Evolutionary conservation across 176 grass and related monocot species (phyloP).

Genomic region (Hsuehochloa calcarea): DNA sequence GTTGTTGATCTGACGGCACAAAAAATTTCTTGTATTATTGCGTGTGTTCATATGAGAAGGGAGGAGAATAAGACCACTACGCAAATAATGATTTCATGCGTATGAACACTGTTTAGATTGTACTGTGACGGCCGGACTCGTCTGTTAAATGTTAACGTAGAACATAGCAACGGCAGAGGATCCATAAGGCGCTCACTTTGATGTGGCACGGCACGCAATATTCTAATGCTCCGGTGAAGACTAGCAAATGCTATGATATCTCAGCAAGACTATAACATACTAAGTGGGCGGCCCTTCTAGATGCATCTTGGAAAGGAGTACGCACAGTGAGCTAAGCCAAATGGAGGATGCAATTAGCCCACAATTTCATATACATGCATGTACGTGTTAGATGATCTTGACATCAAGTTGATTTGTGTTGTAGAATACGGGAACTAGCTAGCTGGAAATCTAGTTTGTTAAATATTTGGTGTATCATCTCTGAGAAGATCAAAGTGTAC

Average conservation of each 20-base stretch:
- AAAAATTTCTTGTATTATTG: too few species aligned
- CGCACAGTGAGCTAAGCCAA: neutral
- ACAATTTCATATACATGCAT: neutral
- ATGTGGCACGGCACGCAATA: slow-evolving; percentile 27
- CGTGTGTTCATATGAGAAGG: too few species aligned
- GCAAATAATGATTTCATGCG: too few species aligned
- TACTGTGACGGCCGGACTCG: too few species aligned
- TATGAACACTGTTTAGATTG: too few species aligned
- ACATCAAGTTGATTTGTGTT: neutral
- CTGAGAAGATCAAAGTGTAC: neutral
- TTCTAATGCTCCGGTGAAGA: slow-evolving; percentile 35
- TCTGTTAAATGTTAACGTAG: too few species aligned
- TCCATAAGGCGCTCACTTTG: neutral
- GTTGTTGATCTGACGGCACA: too few species aligned
- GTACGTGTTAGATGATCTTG: neutral
- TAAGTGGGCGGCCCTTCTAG: slow-evolving; percentile 24
- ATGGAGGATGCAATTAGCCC: neutral
- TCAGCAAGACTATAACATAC: neutral
- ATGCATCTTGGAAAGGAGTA: slow-evolving; percentile 27
- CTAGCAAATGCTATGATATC: slow-evolving; percentile 4
- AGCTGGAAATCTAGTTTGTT: neutral
- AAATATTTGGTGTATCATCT: neutral
- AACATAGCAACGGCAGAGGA: too few species aligned
- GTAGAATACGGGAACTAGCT: neutral
- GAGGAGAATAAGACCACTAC: too few species aligned